Conservation (phyloP, 2,329 filamentous ascomycete genomes). For the Trichoderma afroharzianum region DNA sequence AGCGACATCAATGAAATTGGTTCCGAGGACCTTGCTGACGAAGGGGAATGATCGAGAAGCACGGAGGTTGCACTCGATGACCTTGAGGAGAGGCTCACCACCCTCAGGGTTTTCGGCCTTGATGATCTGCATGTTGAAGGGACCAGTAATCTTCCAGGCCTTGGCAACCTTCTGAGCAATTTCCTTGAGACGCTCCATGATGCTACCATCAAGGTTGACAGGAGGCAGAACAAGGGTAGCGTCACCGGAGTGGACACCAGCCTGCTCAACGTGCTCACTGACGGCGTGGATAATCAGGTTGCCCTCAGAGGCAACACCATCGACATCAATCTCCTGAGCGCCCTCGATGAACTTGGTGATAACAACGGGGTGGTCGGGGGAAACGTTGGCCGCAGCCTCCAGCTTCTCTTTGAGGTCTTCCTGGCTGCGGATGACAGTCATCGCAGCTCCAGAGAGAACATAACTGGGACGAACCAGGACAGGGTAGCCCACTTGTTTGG, state of each 20-base stretch:
- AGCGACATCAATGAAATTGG: slow-evolving; percentile 94
- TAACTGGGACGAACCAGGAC: slow-evolving; percentile 94
- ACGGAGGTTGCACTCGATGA: slow-evolving; percentile 97
- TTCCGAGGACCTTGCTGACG: slow-evolving; percentile 92
- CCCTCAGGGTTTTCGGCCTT: slow-evolving; percentile 77
- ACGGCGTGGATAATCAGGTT: slow-evolving; percentile 88
- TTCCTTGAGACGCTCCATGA: slow-evolving; percentile 85
- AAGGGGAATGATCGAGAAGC: slow-evolving; percentile 98
- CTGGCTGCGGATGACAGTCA: slow-evolving; percentile 90
- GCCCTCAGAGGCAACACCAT: slow-evolving; percentile 83
- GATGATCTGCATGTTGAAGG: slow-evolving; percentile 99
- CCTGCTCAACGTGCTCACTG: slow-evolving; percentile 93
- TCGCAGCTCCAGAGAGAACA: slow-evolving; percentile 94
- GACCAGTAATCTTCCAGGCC: slow-evolving; percentile 94
- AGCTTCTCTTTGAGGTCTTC: slow-evolving; percentile 94
- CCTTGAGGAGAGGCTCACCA: slow-evolving; percentile 76
- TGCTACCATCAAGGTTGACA: slow-evolving; percentile 68
- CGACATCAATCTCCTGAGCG: slow-evolving; percentile 93
- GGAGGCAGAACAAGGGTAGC: slow-evolving; percentile 92
- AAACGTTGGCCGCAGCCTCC: slow-evolving; percentile 82
- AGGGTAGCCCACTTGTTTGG: slow-evolving; percentile 81
- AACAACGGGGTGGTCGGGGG: slow-evolving; percentile 94
- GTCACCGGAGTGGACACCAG: slow-evolving; percentile 96
- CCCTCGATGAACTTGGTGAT: slow-evolving; percentile 99
- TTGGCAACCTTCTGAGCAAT: slow-evolving; percentile 95